phyloP scores from a whole-genome alignment of 805 yeast species.

The Nakazawaea siamensis region DNA sequence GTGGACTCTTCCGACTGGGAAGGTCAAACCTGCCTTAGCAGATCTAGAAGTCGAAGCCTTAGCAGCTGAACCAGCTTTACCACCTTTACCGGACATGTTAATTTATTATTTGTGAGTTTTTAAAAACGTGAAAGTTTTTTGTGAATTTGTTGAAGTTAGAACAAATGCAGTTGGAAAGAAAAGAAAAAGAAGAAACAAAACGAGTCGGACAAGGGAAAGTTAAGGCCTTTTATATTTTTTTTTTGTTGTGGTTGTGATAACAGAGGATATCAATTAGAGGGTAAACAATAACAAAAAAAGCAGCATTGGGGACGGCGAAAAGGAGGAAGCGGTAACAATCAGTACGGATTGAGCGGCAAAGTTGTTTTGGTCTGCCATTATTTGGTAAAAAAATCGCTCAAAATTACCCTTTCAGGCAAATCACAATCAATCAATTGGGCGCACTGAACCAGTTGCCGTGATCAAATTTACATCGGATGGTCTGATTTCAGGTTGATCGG shows the following conservation, averaged over 20 bases:
- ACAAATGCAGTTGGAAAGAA: conserved; percentile 11
- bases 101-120: background rate
- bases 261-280: too few species aligned
- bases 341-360: too few species aligned
- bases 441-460: too few species aligned
- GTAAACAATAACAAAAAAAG: background rate
- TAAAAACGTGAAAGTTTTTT: conserved; percentile 11
- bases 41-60: conserved; percentile 98
- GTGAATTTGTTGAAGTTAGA: conserved; percentile 10
- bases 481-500: too few species aligned
- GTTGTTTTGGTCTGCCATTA: too few species aligned
- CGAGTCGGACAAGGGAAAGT: too few species aligned
- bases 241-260: background rate
- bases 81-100: conserved; percentile 65
- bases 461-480: too few species aligned
- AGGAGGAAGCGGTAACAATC: too few species aligned
- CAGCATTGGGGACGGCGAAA: too few species aligned
- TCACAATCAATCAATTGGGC: too few species aligned
- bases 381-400: too few species aligned
- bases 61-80: conserved; percentile 91
- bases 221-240: background rate
- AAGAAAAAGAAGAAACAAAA: conserved; percentile 1
- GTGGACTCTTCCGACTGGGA: conserved; percentile 99
- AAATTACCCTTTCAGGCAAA: too few species aligned
- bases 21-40: conserved; percentile 95